Base-by-base conservation (phyloP, 2,329 filamentous ascomycete species). In the Domatiomyces catenatus region DNA sequence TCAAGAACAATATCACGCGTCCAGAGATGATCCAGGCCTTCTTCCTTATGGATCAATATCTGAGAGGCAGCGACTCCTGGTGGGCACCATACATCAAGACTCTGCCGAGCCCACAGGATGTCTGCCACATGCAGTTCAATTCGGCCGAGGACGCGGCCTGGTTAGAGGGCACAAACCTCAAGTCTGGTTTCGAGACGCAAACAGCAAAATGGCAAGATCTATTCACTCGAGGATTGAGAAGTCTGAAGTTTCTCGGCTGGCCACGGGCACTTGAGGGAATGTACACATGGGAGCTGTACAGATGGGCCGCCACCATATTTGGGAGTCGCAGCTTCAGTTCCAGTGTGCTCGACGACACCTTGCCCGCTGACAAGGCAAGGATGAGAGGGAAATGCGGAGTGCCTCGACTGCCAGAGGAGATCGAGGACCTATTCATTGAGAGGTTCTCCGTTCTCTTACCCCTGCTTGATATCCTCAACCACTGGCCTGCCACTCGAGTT, bases 381-480 rank as follows among this genome's bases (percentile, higher is more conserved):
- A 46, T 51, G 8, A 39, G 52, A 45, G 43, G 43, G 8, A 20
- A 45, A 20, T 26, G 12, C 46, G 43, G 7, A 12, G 42, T 15
- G n/a, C 48, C 17, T 48, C 28, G 49, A 19, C 62, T 63, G 10
- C 55, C 66, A 22, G 55, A 62, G 61, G 28, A 60, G 17, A 60
- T 64, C 2, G 48, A 59, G 2, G 66, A 67, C 28, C 70, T 72
- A 47, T 62, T 66, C 4, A 62, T 72, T 3, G 77, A 83, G 48
- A 76, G 79, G 58, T 81, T 84, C 52, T 82, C 81, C 1, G 72
- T 86, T 6, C 69, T 88, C 4, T 70, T 86, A 32, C 84, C 84
- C 1, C 69, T 86, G 2, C 75, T 86, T 51, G 84, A 88, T 61
- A 71, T 87, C 24, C 78, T 77, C 8, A 88, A 88, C 60, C 84